A percentile compares a stretch with the other conserved stretches of the same genome.
These are phyloP conservation scores for Panicum hallii DNA, from an alignment of 202 grass and related monocot species.

Conservation along the genomic window DNA sequence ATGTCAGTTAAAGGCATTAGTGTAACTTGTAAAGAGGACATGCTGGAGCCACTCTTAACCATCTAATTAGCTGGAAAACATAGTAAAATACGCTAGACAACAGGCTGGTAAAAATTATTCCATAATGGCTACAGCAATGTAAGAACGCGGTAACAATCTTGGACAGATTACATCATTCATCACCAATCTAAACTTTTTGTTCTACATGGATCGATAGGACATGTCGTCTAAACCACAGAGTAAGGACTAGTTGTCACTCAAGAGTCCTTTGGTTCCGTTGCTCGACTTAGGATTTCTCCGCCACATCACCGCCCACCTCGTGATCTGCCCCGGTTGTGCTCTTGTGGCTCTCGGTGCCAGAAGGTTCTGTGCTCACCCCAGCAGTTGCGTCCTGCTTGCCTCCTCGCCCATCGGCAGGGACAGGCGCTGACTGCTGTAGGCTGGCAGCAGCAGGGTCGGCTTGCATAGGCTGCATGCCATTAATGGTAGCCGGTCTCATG, in stretches of 20 bases:
- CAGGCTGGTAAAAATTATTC: constrained; percentile 40
- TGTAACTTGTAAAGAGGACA: neutral
- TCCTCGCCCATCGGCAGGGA: constrained; percentile 45
- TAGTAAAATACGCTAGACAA: constrained; percentile 2
- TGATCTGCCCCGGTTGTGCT: constrained; percentile 48
- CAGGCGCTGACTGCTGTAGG: constrained; percentile 38
- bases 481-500: constrained; percentile 64
- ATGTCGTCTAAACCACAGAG: constrained; percentile 29
- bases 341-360: constrained; percentile 64
- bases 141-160: constrained; percentile 27
- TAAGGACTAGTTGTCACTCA: constrained; percentile 43
- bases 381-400: constrained; percentile 55
- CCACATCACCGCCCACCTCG: constrained; percentile 42
- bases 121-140: constrained; percentile 46
- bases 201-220: constrained; percentile 43
- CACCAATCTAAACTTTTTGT: constrained; percentile 51
- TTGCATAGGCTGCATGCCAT: constrained; percentile 78
- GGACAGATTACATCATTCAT: constrained; percentile 28
- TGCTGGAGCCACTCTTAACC: neutral
- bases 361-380: constrained; percentile 43
- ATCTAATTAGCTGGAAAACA: constrained; percentile 36
- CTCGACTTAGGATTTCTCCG: constrained; percentile 43
- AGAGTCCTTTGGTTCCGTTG: constrained; percentile 44
- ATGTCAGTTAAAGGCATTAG: neutral
- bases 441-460: constrained; percentile 55